These are phyloP conservation scores for Wickerhamiella sorbophila DNA, from an alignment of 805 yeast genomes.

Conservation along the genomic window DNA sequence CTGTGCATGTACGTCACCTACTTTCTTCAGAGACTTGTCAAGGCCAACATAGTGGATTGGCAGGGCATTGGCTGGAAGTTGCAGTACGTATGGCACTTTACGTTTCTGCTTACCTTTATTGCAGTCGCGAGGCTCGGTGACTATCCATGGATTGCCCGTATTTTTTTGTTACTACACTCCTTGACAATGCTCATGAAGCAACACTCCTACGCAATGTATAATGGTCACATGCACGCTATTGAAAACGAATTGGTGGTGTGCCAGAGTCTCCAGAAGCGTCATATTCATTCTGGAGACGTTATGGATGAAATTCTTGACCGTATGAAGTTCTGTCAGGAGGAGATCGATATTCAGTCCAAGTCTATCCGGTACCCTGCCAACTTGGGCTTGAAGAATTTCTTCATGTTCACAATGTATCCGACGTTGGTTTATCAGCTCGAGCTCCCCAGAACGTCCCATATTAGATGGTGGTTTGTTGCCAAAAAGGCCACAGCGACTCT, in stretches of 20 bases:
- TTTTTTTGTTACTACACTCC: slow-evolving; percentile 70
- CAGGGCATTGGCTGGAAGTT: slow-evolving; percentile 44
- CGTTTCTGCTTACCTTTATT: slow-evolving; percentile 39
- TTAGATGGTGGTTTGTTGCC: slow-evolving; percentile 55
- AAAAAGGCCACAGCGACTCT: slow-evolving; percentile 67
- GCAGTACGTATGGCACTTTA: slow-evolving; percentile 43
- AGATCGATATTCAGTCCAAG: slow-evolving; percentile 44
- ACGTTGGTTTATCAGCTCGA: slow-evolving; percentile 57
- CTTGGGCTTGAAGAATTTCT: slow-evolving; percentile 49
- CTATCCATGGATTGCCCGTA: slow-evolving; percentile 84
- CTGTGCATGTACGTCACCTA: slow-evolving; percentile 46
- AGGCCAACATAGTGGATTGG: slow-evolving; percentile 42
- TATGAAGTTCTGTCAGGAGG: slow-evolving; percentile 62
- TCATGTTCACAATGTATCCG: slow-evolving; percentile 76
- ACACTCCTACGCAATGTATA: slow-evolving; percentile 86
- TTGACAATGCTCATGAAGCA: slow-evolving; percentile 84
- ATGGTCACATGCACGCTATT: slow-evolving; percentile 55
- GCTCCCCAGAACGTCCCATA: slow-evolving; percentile 58
- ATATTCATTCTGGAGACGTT: slow-evolving; percentile 17
- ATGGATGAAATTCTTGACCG: slow-evolving; percentile 28
- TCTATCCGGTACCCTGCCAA: slow-evolving; percentile 52
- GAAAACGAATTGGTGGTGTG: slow-evolving; percentile 7
- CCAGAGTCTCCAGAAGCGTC: slow-evolving; percentile 1
- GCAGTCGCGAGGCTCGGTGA: slow-evolving; percentile 39
- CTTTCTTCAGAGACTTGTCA: slow-evolving; percentile 42